Conservation (phyloP, 805 yeast species). For the Candida lessepsii region DNA sequence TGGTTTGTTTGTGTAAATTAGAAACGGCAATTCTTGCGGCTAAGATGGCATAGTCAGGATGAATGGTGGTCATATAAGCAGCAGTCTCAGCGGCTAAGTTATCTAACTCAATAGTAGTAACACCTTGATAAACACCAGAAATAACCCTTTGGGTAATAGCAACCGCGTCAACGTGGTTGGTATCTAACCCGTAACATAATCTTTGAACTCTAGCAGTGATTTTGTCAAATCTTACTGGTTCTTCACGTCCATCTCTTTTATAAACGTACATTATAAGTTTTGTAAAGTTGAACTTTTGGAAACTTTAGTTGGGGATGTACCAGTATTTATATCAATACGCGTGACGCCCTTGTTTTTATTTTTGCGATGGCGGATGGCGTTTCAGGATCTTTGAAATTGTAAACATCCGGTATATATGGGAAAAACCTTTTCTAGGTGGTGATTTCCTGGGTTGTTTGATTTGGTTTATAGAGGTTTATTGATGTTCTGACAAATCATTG, state of each 20-base stretch:
- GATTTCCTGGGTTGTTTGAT: neutral
- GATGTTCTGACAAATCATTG: conserved; percentile 4
- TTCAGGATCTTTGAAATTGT: conserved; percentile 4
- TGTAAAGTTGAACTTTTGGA: neutral
- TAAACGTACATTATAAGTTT: conserved; percentile 63
- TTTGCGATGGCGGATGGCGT: conserved; percentile 4
- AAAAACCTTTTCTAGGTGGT: neutral
- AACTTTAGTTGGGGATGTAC: neutral
- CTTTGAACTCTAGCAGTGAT: conserved; percentile 91
- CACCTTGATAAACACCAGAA: conserved; percentile 96
- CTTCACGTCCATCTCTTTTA: conserved; percentile 92
- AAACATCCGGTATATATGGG: conserved; percentile 4
- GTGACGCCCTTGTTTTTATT: conserved; percentile 5
- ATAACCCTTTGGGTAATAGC: conserved; percentile 95
- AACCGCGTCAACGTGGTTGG: conserved; percentile 90
- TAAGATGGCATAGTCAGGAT: conserved; percentile 94
- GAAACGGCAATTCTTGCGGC: conserved; percentile 97
- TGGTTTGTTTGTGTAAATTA: conserved; percentile 91
- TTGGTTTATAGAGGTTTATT: neutral
- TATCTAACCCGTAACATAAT: conserved; percentile 90
- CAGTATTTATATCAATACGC: conserved; percentile 9
- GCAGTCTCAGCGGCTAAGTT: conserved; percentile 90
- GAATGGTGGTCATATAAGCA: conserved; percentile 95
- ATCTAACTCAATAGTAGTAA: conserved; percentile 77
- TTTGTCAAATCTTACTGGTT: conserved; percentile 92